Conservation (phyloP, 1,139 yeast species). For the Yamadazyma friedrichii region DNA sequence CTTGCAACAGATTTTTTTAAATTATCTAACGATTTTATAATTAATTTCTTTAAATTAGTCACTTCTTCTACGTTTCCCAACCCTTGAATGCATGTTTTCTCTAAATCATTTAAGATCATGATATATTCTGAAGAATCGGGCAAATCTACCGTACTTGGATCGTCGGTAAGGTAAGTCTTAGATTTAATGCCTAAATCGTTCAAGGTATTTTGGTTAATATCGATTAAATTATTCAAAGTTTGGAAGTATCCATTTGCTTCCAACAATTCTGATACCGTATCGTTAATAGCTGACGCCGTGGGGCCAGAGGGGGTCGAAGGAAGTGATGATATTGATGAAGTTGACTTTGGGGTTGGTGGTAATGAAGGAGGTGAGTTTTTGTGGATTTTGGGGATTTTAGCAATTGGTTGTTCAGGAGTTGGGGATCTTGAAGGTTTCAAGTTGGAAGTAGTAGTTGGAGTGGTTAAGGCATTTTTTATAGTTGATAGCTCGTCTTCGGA, state of each 20-base stretch:
- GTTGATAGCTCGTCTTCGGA: conserved; percentile 12
- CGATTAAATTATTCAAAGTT: conserved; percentile 30
- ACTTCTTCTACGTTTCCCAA: conserved; percentile 35
- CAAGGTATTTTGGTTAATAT: conserved; percentile 34
- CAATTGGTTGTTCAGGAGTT: neutral
- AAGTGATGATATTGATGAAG: conserved; percentile 5
- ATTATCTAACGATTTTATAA: conserved; percentile 42
- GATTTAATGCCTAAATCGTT: conserved; percentile 46
- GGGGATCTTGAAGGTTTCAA: neutral
- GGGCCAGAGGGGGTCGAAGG: neutral
- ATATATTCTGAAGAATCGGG: conserved; percentile 54
- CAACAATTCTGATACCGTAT: conserved; percentile 39
- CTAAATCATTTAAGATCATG: conserved; percentile 44
- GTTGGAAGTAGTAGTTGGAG: neutral
- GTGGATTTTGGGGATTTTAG: neutral
- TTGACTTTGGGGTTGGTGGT: neutral
- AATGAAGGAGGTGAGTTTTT: neutral
- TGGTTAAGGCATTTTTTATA: conserved; percentile 1
- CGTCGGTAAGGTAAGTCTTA: conserved; percentile 39
- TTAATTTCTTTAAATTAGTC: conserved; percentile 37
- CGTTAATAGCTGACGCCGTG: conserved; percentile 1
- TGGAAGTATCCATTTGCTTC: conserved; percentile 32
- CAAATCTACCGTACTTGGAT: conserved; percentile 43
- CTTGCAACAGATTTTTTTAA: conserved; percentile 41
- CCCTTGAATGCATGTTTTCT: conserved; percentile 40